Percentiles rank a stretch among this genome's conserved stretches.
Conservation (phyloP, 163 green algal species). For the Chlamydomonas reinhardtii region DNA sequence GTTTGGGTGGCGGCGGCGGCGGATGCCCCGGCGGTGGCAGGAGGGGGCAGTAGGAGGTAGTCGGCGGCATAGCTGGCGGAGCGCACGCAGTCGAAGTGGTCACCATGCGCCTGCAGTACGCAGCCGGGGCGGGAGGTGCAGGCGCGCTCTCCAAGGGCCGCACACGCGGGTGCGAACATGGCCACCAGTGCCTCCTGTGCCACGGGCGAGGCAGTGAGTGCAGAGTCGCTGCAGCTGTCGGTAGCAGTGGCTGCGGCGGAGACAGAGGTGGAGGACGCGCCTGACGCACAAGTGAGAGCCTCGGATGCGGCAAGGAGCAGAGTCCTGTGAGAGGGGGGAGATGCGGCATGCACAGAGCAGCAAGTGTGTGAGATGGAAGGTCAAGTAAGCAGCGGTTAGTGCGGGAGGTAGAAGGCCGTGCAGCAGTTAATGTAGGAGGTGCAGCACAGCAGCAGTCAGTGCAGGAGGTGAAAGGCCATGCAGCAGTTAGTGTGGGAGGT, state of each 20-base stretch:
- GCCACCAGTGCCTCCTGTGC: neutral
- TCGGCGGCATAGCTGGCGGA: neutral
- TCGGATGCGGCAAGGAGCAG: neutral
- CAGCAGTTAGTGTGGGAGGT: no score
- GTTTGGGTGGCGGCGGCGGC: no score
- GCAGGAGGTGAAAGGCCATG: no score
- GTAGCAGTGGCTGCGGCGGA: neutral
- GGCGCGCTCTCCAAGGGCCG: neutral
- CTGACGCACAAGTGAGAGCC: neutral
- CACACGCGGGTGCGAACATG: neutral
- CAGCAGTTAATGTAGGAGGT: no score
- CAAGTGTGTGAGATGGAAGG: no score
- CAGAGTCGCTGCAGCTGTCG: neutral
- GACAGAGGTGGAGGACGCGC: no score
- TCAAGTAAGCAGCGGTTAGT: no score
- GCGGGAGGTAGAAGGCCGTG: no score
- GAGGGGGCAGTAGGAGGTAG: neutral
- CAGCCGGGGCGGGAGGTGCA: neutral
- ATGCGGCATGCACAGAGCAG: no score
- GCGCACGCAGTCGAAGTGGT: constrained; percentile 25
- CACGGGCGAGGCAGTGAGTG: neutral
- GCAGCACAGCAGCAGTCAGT: no score
- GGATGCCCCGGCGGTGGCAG: no score
- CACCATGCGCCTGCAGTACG: neutral
- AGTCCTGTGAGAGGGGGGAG: no score